These are phyloP conservation scores for Botrytis elliptica DNA, from an alignment of 2,329 filamentous ascomycete genomes.

Conservation along the genomic window DNA sequence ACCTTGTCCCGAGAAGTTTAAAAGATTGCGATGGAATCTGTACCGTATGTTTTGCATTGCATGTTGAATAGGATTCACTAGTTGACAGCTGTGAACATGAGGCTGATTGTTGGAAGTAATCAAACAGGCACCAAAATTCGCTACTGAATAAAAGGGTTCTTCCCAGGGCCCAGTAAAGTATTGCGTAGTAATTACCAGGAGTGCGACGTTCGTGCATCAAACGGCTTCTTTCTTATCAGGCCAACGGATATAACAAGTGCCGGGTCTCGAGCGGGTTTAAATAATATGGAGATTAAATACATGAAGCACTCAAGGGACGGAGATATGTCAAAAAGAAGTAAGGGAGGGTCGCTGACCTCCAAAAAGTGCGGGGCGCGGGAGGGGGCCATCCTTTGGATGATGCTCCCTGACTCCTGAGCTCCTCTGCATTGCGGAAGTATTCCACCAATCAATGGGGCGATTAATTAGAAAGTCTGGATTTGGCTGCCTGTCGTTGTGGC, in stretches of 20 bases:
- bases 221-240: slow-evolving; percentile 3
- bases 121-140: neutral
- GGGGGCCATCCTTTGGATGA: slow-evolving; percentile 9
- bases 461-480: neutral
- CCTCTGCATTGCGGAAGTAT: neutral
- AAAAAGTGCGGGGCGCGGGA: slow-evolving; percentile 4
- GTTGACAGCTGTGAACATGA: neutral
- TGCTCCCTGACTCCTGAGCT: slow-evolving; percentile 1
- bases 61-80: neutral
- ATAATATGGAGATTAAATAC: neutral
- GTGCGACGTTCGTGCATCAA: neutral
- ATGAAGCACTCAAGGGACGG: slow-evolving; percentile 13
- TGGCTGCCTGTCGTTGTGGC: neutral
- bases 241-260: slow-evolving; percentile 3
- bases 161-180: neutral
- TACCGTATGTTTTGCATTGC: slow-evolving; percentile 14
- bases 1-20: slow-evolving; percentile 3
- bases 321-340: slow-evolving; percentile 13
- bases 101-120: neutral
- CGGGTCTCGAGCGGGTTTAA: no score
- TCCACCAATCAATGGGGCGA: neutral
- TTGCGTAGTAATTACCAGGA: neutral
- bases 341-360: slow-evolving; percentile 3
- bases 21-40: neutral
- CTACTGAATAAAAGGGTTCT: neutral